Conservation (phyloP, 129 eudicot species). For the Glebionis coronaria region DNA sequence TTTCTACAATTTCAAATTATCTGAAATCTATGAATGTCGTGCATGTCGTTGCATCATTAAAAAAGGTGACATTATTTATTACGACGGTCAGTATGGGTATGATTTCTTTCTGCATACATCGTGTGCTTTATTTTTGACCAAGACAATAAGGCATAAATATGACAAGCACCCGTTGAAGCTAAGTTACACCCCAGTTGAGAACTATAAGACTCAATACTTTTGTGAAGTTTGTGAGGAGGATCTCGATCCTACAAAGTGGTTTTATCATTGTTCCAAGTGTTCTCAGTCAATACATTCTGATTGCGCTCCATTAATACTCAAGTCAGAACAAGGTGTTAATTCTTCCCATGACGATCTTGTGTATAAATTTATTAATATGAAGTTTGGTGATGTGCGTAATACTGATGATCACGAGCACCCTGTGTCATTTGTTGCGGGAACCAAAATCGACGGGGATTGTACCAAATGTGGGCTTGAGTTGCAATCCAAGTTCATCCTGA, state of each 20-base stretch:
- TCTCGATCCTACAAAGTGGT: conserved; percentile 10
- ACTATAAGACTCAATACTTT: conserved; percentile 17
- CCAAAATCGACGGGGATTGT: too few species aligned
- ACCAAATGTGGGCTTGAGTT: too few species aligned
- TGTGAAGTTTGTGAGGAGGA: conserved; percentile 29
- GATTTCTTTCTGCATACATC: too few species aligned
- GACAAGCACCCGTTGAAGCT: conserved; percentile 22
- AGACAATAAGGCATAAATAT: conserved; percentile 13
- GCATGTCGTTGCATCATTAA: background rate
- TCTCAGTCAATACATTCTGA: conserved; percentile 17
- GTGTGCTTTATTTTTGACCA: conserved; percentile 18
- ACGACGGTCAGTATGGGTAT: too few species aligned
- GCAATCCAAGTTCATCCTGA: too few species aligned
- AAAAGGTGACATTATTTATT: too few species aligned
- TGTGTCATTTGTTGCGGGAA: too few species aligned
- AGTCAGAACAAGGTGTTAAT: background rate
- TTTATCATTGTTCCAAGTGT: conserved; percentile 14
- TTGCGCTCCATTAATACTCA: conserved; percentile 21
- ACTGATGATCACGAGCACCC: background rate
- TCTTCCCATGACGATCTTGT: background rate
- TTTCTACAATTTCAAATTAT: too few species aligned
- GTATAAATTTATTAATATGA: conserved; percentile 8
- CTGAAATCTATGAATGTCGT: too few species aligned
- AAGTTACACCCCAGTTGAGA: conserved; percentile 14
- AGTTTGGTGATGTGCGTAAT: background rate